Conservation (phyloP, 1,284 basidiomycete species). For the Phenoliferia sp. region DNA sequence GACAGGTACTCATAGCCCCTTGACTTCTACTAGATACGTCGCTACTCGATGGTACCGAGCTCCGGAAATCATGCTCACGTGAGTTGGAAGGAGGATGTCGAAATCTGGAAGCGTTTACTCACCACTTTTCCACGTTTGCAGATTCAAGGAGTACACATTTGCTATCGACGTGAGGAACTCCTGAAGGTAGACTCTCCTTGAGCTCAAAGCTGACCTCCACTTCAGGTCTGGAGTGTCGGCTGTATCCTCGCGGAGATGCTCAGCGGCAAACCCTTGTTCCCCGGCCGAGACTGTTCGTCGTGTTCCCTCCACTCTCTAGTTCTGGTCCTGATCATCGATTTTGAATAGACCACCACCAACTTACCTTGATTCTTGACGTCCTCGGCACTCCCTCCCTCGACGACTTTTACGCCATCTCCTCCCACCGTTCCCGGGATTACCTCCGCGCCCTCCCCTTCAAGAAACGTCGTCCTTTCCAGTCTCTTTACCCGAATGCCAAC, state of each 20-base stretch:
- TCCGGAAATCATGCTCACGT: slow-evolving; percentile 93
- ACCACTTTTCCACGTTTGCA: slow-evolving; percentile 10
- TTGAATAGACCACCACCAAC: slow-evolving; percentile 47
- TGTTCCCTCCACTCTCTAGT: no score
- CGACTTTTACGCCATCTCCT: slow-evolving; percentile 64
- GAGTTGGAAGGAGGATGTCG: background rate
- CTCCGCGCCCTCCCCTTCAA: slow-evolving; percentile 88
- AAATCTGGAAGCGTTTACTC: slow-evolving; percentile 39
- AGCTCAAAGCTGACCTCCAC: slow-evolving; percentile 37
- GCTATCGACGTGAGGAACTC: slow-evolving; percentile 66
- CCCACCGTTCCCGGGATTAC: slow-evolving; percentile 78
- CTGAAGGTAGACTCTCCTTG: background rate
- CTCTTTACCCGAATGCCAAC: slow-evolving; percentile 68
- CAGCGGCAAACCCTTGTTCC: slow-evolving; percentile 81
- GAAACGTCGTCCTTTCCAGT: slow-evolving; percentile 68
- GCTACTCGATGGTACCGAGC: slow-evolving; percentile 81
- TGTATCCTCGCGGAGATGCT: slow-evolving; percentile 98
- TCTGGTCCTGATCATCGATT: background rate
- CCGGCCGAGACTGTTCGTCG: slow-evolving; percentile 71
- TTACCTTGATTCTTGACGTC: slow-evolving; percentile 55
- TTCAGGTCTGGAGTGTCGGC: slow-evolving; percentile 92
- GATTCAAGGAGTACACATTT: slow-evolving; percentile 90
- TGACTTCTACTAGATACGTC: slow-evolving; percentile 29
- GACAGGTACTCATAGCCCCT: no score
- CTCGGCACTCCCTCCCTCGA: slow-evolving; percentile 57